phyloP scores from a whole-genome alignment of 805 yeast species.

The Starmerella ratchasimensis region DNA sequence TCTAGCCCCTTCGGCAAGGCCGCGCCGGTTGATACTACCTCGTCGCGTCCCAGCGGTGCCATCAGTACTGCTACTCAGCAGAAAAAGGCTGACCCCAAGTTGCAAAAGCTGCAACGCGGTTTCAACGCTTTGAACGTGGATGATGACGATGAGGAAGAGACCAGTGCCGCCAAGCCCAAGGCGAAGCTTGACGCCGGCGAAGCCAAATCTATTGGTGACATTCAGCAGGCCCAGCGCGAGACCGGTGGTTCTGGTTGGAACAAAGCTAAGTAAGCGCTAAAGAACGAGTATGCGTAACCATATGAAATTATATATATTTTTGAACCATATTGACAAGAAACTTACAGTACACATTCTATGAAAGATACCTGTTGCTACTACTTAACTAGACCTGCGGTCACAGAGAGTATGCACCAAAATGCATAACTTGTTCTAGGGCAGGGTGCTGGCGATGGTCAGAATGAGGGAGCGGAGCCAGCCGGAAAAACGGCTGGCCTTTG shows the following conservation, averaged over 20 bases:
- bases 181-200: constrained; percentile 2
- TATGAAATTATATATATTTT: too few species aligned
- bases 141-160: constrained; percentile 16
- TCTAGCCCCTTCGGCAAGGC: not conserved
- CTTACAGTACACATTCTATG: too few species aligned
- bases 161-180: constrained; percentile 1
- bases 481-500: not conserved
- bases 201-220: constrained; percentile 12
- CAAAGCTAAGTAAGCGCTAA: not conserved
- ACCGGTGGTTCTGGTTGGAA: constrained; percentile 11
- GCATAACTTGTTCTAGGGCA: too few species aligned
- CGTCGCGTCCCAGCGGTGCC: not conserved
- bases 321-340: too few species aligned
- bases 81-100: constrained; percentile 15
- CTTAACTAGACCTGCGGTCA: too few species aligned
- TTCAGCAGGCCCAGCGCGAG: constrained; percentile 18
- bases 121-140: constrained; percentile 17
- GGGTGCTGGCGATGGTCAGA: not conserved
- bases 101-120: constrained; percentile 22
- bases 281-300: not conserved
- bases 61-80: not conserved
- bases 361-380: too few species aligned
- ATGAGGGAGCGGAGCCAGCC: not conserved
- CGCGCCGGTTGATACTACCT: not conserved
- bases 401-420: too few species aligned